phyloP scores from a whole-genome alignment of 2,329 filamentous ascomycete species.

The Exophiala sp. region DNA sequence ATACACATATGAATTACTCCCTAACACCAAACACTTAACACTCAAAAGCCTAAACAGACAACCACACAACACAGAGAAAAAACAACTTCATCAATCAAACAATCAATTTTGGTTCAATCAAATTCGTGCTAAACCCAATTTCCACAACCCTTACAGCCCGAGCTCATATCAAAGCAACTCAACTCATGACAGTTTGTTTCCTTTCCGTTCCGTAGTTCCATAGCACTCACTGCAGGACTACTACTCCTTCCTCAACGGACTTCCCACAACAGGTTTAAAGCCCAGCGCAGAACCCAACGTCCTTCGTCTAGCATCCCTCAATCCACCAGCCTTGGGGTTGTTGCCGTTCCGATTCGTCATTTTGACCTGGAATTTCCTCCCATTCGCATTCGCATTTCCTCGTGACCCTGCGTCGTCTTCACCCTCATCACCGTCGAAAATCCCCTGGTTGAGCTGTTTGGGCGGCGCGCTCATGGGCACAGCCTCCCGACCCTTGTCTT shows the following conservation, averaged over 20 bases:
- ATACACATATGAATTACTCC: no score
- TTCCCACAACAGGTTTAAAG: slow-evolving; percentile 68
- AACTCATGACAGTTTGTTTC: no score
- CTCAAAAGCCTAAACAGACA: no score
- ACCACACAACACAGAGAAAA: no score
- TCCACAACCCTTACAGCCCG: no score
- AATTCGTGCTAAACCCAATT: no score
- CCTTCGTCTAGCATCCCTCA: neutral
- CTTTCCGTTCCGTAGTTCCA: no score
- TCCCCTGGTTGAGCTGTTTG: slow-evolving; percentile 43
- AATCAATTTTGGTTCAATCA: no score
- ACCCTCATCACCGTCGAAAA: slow-evolving; percentile 38
- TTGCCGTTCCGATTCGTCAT: slow-evolving; percentile 25
- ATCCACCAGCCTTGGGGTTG: slow-evolving; percentile 5
- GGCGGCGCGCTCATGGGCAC: slow-evolving; percentile 51
- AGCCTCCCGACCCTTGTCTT: slow-evolving; percentile 30
- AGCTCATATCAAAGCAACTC: no score
- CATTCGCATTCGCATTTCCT: slow-evolving; percentile 12
- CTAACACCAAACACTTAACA: no score
- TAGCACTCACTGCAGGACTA: no score
- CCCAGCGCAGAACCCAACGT: slow-evolving; percentile 46
- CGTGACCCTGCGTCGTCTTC: slow-evolving; percentile 13
- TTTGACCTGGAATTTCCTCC: slow-evolving; percentile 23
- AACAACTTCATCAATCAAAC: no score
- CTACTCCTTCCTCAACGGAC: slow-evolving; percentile 50